Percentiles rank a stretch among this genome's conserved stretches.
These are phyloP conservation scores for Xylaria cubensis DNA, from an alignment of 495 filamentous ascomycete species.

Conservation along the genomic window DNA sequence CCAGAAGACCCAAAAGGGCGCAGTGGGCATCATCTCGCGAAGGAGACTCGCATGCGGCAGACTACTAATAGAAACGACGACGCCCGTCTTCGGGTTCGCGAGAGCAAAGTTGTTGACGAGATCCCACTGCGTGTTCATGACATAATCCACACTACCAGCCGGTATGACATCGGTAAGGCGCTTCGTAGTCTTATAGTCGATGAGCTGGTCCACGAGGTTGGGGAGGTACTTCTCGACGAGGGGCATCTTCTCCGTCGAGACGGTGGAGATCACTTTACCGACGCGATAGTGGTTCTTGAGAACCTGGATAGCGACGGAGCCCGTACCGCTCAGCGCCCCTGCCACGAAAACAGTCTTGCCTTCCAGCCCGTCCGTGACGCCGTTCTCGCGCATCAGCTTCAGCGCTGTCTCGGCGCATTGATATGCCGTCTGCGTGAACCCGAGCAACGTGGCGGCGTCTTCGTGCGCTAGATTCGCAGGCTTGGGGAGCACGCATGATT, in stretches of 20 bases:
- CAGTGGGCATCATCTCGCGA: constrained; percentile 42
- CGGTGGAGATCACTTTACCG: constrained; percentile 57
- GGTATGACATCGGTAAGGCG: constrained; percentile 50
- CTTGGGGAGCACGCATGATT: constrained; percentile 43
- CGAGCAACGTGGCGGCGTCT: constrained; percentile 50
- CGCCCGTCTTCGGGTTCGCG: constrained; percentile 46
- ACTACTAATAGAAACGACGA: constrained; percentile 50
- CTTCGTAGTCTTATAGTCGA: constrained; percentile 55
- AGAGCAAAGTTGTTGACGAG: constrained; percentile 45
- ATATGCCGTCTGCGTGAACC: constrained; percentile 40
- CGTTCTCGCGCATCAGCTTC: constrained; percentile 43
- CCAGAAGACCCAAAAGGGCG: constrained; percentile 44
- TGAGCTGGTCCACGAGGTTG: constrained; percentile 44
- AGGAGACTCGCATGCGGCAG: constrained; percentile 45
- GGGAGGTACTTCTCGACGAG: constrained; percentile 50
- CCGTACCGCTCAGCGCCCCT: constrained; percentile 59
- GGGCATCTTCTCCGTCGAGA: constrained; percentile 59
- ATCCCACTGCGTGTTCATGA: constrained; percentile 57
- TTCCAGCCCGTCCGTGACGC: constrained; percentile 41
- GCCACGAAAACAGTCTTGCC: constrained; percentile 65
- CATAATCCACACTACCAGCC: constrained; percentile 56
- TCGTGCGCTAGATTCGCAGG: constrained; percentile 44
- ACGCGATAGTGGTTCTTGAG: constrained; percentile 61
- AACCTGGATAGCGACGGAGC: constrained; percentile 57
- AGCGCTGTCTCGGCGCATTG: constrained; percentile 48